Evolutionary conservation across 148 eudicot species (phyloP).

Genomic region (Drosera capensis): DNA sequence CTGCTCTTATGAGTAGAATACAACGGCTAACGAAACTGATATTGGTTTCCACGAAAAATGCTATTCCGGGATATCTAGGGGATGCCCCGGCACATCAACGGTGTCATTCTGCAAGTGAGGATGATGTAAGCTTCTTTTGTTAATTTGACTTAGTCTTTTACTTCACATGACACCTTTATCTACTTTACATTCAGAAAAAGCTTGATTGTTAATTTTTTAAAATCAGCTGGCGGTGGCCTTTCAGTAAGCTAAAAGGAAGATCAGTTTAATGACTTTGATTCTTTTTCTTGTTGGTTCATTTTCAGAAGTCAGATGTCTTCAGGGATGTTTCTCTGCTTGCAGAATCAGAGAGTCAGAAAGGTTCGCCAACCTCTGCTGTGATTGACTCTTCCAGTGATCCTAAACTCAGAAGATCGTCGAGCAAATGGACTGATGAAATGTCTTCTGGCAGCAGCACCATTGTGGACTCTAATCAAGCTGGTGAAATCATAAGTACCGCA

Average conservation of each 20-base stretch:
- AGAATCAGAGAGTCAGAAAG: constrained; percentile 25
- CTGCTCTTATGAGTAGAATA: constrained; percentile 75
- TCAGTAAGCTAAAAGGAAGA: neutral
- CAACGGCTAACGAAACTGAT: constrained; percentile 69
- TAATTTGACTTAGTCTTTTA: neutral
- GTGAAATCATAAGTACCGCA: constrained; percentile 25
- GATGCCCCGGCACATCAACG: constrained; percentile 28
- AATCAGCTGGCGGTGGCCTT: no score
- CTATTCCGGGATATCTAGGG: constrained; percentile 18
- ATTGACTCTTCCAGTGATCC: constrained; percentile 19
- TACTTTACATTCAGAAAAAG: neutral
- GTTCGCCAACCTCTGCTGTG: constrained; percentile 26
- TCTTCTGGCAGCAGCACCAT: constrained; percentile 27
- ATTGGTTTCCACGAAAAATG: constrained; percentile 58
- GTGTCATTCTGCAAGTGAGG: constrained; percentile 43
- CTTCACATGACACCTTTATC: no score
- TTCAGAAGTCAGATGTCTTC: constrained; percentile 10
- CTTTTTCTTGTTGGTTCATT: neutral
- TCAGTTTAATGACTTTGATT: neutral
- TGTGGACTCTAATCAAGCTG: constrained; percentile 42
- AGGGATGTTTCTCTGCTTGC: constrained; percentile 21
- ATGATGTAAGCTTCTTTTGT: constrained; percentile 22
- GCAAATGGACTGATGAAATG: constrained; percentile 37
- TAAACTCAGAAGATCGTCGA: constrained; percentile 34
- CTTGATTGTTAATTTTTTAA: neutral